Evolutionary conservation across 2,329 filamentous ascomycete genomes (phyloP).

Genomic region (Cercospora sp.): DNA sequence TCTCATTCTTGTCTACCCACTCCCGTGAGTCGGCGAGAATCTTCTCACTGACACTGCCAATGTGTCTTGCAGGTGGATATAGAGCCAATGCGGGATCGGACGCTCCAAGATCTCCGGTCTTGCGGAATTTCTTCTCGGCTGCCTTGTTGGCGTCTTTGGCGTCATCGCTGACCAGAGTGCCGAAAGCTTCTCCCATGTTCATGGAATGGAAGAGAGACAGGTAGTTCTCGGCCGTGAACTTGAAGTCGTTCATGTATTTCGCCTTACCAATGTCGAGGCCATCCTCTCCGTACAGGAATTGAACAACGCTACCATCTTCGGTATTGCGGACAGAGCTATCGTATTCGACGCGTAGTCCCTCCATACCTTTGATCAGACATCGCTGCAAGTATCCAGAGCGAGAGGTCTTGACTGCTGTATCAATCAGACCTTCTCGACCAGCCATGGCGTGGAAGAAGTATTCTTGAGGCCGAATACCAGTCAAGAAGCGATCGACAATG

Average conservation of each 20-base stretch:
- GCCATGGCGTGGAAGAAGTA: conserved; percentile 99
- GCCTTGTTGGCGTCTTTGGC: conserved; percentile 61
- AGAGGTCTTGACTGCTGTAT: conserved; percentile 98
- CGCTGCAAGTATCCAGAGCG: conserved; percentile 94
- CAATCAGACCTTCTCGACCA: conserved; percentile 94
- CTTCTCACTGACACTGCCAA: conserved; percentile 84
- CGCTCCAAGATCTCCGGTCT: conserved; percentile 64
- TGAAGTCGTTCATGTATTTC: conserved; percentile 85
- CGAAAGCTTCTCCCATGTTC: conserved; percentile 57
- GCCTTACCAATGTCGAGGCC: conserved; percentile 93
- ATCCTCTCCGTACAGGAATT: conserved; percentile 96
- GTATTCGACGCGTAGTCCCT: conserved; percentile 87
- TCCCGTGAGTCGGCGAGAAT: conserved; percentile 71
- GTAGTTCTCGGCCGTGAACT: conserved; percentile 85
- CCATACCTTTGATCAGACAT: conserved; percentile 98
- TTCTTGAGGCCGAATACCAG: conserved; percentile 92
- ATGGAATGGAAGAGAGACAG: conserved; percentile 76
- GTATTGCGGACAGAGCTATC: conserved; percentile 86
- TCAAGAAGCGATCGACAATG: conserved; percentile 94
- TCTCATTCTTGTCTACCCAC: conserved; percentile 72
- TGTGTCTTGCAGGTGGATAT: conserved; percentile 73
- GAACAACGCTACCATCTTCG: conserved; percentile 86
- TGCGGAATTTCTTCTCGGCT: conserved; percentile 76
- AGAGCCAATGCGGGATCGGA: conserved; percentile 74
- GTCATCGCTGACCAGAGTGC: conserved; percentile 66